Base-by-base conservation (phyloP, 2,329 filamentous ascomycete genomes). In the Venturia aucupariae region DNA sequence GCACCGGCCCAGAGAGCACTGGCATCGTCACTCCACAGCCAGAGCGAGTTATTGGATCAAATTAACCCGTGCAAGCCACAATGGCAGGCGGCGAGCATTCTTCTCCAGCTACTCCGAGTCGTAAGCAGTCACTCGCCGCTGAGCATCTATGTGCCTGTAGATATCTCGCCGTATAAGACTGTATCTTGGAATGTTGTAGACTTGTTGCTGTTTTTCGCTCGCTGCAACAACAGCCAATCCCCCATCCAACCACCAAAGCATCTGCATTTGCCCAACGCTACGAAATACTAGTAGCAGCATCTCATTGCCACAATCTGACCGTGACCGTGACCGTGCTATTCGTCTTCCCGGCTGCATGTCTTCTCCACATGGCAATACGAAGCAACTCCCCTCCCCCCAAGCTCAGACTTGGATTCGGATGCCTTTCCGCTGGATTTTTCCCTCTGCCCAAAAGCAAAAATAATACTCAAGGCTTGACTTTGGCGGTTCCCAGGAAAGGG, bases 1-100 rank as follows among this genome's bases (percentile, higher is more conserved):
- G 35, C 35, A 38, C 35, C 48, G 24, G 35, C 32, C 32, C 32
- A 35, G 32, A 35, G 32, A 55, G 27, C 51, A 55, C 27, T 55
- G 51, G 35, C 51, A n/a, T 57, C 51, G 51, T 57, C 51, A 57
- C 51, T 57, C 51, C 51, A 35, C 51, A 35, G 51, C 7, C 35
- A 38, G 4, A 54, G 4, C 24, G 13, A 54, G 4, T 57, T 57
- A 57, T 57, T 57, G 30, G 35, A 32, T 35, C 51, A 57, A 57
- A 57, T 57, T 35, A 57, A 57, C n/a, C n/a, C n/a, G n/a, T n/a
- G n/a, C n/a, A n/a, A 27, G 51, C 51, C 51, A 55, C 51, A 55
- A n/a, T 17, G 24, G 13, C 15, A 17, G n/a, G 17, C 17, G 5
- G 22, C 3, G 7, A 19, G 15, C n/a, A 3, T 7, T 24, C 3